These are phyloP conservation scores for Syncephalis plumigaleata DNA, from an alignment of 371 early-diverging fungal species.

Conservation along the genomic window DNA sequence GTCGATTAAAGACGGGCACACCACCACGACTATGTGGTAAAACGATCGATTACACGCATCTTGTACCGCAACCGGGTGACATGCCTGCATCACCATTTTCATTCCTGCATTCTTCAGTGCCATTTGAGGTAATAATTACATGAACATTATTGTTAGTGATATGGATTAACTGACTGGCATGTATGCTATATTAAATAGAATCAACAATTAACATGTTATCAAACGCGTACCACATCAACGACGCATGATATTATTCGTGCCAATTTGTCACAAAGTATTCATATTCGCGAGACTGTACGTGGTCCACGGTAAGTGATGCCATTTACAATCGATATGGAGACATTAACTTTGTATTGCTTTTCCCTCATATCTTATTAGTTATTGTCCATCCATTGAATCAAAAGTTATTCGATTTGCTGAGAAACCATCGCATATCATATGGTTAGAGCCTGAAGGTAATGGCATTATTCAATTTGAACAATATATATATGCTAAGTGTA, in stretches of 20 bases:
- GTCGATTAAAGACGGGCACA: conserved; percentile 70
- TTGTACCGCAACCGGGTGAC: conserved; percentile 53
- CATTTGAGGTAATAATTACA: conserved; percentile 22
- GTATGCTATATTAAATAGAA: conserved; percentile 20
- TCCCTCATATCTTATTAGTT: conserved; percentile 10
- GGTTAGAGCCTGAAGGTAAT: conserved; percentile 71
- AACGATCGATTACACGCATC: conserved; percentile 50
- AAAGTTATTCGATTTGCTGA: conserved; percentile 58
- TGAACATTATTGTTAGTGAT: not conserved
- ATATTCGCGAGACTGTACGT: conserved; percentile 65
- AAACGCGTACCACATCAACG: conserved; percentile 49
- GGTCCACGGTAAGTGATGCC: conserved; percentile 39
- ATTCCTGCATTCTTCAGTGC: conserved; percentile 43
- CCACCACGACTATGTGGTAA: conserved; percentile 60
- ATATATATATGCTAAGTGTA: not conserved
- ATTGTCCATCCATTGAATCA: conserved; percentile 72
- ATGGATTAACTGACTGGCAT: too few species aligned
- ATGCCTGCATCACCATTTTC: conserved; percentile 62
- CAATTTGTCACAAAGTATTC: conserved; percentile 61
- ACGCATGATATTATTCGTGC: conserved; percentile 51
- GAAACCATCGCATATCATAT: conserved; percentile 47
- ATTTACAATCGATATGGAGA: not conserved
- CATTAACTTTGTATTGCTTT: not conserved
- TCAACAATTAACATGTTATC: conserved; percentile 54
- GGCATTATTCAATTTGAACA: conserved; percentile 1